Conservation (phyloP, 768 basidiomycete genomes). For the Dictyophora rubrovolvata region DNA sequence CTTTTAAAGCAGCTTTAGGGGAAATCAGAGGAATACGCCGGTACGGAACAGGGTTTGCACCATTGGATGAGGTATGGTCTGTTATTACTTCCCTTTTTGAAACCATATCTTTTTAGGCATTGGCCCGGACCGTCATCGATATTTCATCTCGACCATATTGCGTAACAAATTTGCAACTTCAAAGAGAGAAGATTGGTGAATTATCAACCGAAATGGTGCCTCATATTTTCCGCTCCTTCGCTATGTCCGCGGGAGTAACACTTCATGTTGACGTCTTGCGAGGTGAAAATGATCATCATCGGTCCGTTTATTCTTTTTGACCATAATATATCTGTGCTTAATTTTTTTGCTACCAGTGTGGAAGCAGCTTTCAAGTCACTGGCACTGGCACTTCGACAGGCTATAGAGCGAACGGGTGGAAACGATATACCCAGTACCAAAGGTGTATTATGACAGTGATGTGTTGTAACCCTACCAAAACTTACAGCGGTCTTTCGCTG, state of each 20-base stretch:
- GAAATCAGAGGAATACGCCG: constrained; percentile 90
- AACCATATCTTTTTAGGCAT: constrained; percentile 44
- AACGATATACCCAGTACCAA: constrained; percentile 94
- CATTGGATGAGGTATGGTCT: constrained; percentile 78
- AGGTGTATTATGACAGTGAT: constrained; percentile 60
- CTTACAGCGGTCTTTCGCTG: constrained; percentile 62
- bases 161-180: constrained; percentile 79
- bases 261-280: constrained; percentile 90
- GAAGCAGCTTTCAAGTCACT: constrained; percentile 98
- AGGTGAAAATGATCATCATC: constrained; percentile 96
- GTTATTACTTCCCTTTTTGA: constrained; percentile 7
- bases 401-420: constrained; percentile 83
- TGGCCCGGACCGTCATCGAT: constrained; percentile 93
- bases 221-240: constrained; percentile 95
- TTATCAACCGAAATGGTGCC: constrained; percentile 97
- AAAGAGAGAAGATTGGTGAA: constrained; percentile 88
- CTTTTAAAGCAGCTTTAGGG: constrained; percentile 91
- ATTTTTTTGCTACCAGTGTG: constrained; percentile 39
- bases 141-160: constrained; percentile 97
- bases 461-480: constrained; percentile 48
- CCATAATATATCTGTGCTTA: not conserved
- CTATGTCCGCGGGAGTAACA: constrained; percentile 91
- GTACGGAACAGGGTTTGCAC: constrained; percentile 95
- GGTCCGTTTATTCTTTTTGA: constrained; percentile 38
- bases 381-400: constrained; percentile 89